Conservation (phyloP, 2,329 filamentous ascomycete species). For the Penicillium fuscoglaucum region DNA sequence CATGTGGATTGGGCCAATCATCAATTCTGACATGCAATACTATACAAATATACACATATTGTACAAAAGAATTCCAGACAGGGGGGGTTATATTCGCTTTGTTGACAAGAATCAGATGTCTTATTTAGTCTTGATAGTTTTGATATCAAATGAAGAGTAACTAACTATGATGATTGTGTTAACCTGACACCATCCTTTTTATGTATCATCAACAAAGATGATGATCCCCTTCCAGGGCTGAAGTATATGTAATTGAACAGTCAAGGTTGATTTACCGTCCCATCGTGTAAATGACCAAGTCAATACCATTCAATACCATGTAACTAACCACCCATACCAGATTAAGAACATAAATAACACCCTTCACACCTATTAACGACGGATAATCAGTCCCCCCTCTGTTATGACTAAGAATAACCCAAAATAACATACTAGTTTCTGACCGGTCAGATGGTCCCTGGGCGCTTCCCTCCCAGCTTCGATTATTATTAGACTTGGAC, state of each 20-base stretch:
- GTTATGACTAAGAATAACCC: constrained; percentile 6
- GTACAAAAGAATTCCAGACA: not conserved
- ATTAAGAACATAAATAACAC: not conserved
- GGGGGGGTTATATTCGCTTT: not conserved
- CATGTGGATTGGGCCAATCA: constrained; percentile 10
- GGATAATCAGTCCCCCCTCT: not conserved
- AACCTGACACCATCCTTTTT: not conserved
- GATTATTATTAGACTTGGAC: constrained; percentile 19
- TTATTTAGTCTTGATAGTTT: not conserved
- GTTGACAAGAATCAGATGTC: not conserved
- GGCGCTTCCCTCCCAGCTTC: constrained; percentile 13
- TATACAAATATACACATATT: not conserved
- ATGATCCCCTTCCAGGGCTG: not conserved
- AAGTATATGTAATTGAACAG: not conserved
- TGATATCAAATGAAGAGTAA: not conserved
- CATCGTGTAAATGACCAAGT: not conserved
- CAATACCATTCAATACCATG: not conserved
- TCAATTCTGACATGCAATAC: constrained; percentile 1
- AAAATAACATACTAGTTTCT: constrained; percentile 13
- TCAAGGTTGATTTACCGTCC: not conserved
- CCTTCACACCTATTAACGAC: not conserved
- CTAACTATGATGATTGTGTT: not conserved
- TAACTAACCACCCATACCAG: not conserved
- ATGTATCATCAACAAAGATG: not conserved
- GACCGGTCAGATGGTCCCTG: constrained; percentile 9